Conservation (phyloP, 2,329 filamentous ascomycete species). For the Monosporascus sp. region DNA sequence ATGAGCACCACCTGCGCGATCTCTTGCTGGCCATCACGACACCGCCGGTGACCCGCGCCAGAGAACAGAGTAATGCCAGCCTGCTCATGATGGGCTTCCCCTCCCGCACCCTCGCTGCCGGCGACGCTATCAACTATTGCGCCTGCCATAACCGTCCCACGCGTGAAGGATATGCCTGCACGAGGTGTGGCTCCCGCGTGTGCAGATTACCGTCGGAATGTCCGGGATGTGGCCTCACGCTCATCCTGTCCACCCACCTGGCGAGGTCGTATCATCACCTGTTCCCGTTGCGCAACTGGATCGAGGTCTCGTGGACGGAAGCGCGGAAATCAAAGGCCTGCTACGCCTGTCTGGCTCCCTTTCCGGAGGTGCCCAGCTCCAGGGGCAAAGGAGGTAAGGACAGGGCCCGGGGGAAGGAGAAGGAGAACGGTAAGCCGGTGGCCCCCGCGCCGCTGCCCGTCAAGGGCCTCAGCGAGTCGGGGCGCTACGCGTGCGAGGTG, state of each 20-base stretch:
- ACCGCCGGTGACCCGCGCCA: constrained; percentile 73
- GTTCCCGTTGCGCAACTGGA: constrained; percentile 86
- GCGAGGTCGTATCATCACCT: constrained; percentile 91
- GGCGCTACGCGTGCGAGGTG: constrained; percentile 82
- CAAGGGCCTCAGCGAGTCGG: constrained; percentile 76
- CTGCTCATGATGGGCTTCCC: constrained; percentile 98
- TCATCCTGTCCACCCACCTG: constrained; percentile 90
- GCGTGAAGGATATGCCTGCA: constrained; percentile 84
- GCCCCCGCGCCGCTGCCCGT: constrained; percentile 12
- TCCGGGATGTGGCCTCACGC: constrained; percentile 81
- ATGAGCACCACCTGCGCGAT: constrained; percentile 84
- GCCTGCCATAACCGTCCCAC: constrained; percentile 83
- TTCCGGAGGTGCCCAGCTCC: constrained; percentile 48
- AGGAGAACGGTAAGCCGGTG: constrained; percentile 10
- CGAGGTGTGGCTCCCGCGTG: constrained; percentile 81
- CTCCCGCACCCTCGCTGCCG: constrained; percentile 70
- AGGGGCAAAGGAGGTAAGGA: constrained; percentile 14
- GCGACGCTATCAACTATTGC: constrained; percentile 66
- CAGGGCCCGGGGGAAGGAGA: constrained; percentile 14
- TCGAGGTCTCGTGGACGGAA: constrained; percentile 77
- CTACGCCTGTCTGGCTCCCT: constrained; percentile 70
- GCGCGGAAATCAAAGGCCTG: constrained; percentile 62
- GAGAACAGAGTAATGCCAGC: constrained; percentile 52
- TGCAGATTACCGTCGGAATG: constrained; percentile 88
- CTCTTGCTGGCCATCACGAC: constrained; percentile 86